phyloP scores from a whole-genome alignment of 805 yeast species.

The Suhomyces faveliae region DNA sequence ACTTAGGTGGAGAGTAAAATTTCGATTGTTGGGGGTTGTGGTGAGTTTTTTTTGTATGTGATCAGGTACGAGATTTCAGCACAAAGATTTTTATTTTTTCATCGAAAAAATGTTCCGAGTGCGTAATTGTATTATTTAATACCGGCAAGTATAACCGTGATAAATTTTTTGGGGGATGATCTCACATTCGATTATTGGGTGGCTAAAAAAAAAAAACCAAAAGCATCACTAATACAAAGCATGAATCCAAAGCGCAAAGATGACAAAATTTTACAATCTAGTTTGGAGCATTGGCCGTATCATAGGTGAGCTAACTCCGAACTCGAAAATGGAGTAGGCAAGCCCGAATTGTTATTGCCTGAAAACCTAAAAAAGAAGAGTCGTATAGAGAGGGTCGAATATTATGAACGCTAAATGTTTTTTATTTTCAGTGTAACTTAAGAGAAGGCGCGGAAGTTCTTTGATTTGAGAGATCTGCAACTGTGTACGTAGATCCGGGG shows the following conservation, averaged over 20 bases:
- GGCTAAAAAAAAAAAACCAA: neutral
- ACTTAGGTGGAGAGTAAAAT: neutral
- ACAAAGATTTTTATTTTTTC: neutral
- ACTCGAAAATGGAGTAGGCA: neutral
- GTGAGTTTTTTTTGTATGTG: neutral
- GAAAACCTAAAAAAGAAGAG: neutral
- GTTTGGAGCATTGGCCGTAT: neutral
- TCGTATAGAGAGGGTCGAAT: neutral
- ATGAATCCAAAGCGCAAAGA: neutral
- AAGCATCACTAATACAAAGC: neutral
- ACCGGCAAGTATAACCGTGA: neutral
- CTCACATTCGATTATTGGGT: neutral
- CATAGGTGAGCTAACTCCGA: neutral
- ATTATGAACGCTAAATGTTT: neutral
- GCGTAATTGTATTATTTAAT: neutral
- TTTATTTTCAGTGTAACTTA: neutral
- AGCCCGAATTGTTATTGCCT: neutral
- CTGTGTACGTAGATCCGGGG: neutral
- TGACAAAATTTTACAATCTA: neutral
- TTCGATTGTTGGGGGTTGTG: neutral
- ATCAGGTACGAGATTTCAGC: neutral
- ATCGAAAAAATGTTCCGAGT: neutral
- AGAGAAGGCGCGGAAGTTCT: neutral
- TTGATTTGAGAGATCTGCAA: neutral
- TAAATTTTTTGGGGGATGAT: neutral